phyloP scores from a whole-genome alignment of 148 eudicot species.

The Rheum nobile region DNA sequence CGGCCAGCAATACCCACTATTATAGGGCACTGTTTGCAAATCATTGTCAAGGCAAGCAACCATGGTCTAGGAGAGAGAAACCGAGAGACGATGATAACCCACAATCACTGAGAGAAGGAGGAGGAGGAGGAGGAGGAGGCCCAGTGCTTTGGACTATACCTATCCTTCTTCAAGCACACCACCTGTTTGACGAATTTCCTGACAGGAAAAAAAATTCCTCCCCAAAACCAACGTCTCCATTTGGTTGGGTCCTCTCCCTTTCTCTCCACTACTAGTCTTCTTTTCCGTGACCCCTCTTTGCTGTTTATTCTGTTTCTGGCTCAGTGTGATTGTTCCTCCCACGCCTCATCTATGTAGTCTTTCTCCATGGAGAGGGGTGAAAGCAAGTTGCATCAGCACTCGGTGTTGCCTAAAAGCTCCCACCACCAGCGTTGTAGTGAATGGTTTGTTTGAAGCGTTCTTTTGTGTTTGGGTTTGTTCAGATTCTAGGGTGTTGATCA shows the following conservation, averaged over 20 bases:
- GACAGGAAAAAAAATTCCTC: not conserved
- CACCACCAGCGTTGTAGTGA: slow-evolving; percentile 60
- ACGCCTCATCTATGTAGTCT: not conserved
- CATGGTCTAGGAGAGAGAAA: not conserved
- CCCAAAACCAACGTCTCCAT: not conserved
- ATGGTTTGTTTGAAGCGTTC: slow-evolving; percentile 86
- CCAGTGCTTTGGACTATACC: slow-evolving; percentile 4
- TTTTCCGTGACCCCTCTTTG: not conserved
- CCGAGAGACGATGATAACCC: slow-evolving; percentile 2
- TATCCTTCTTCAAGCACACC: slow-evolving; percentile 2
- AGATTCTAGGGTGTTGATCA: not conserved
- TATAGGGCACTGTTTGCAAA: not conserved
- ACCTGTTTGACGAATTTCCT: slow-evolving; percentile 6
- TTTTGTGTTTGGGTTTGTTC: no score
- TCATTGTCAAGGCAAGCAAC: slow-evolving; percentile 3
- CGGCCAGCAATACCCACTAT: slow-evolving; percentile 4
- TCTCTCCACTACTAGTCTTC: not conserved
- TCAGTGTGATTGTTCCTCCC: not conserved
- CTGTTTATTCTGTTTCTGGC: not conserved
- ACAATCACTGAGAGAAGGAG: slow-evolving; percentile 3
- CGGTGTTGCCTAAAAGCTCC: slow-evolving; percentile 37
- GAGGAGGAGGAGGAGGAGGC: slow-evolving; percentile 7
- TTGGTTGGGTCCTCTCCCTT: slow-evolving; percentile 1
- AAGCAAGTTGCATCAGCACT: slow-evolving; percentile 25
- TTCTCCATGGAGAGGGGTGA: slow-evolving; percentile 1